Evolutionary conservation across 139 green algal species (phyloP), one percentile per base, ranked within the genome.

Genomic region (Volvox reticuliferus): DNA sequence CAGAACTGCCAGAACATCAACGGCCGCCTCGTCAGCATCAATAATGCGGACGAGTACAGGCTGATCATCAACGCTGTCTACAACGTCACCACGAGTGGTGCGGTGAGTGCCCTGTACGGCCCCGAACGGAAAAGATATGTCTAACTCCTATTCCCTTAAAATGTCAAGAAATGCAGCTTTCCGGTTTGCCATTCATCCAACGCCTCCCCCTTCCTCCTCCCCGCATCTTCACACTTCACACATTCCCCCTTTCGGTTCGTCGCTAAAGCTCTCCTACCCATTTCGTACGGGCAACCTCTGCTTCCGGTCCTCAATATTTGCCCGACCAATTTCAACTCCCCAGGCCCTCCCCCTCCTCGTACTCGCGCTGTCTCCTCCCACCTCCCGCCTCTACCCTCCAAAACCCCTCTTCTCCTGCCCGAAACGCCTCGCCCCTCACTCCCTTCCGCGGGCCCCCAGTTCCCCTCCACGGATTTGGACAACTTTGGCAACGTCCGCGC

Each of bases 11-110:
- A 93, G 69, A 92, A 94, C 2, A 94, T 96, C 2, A 71, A 97
- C 18, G 96, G 98, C 0, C 96, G 96, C 6, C 76, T 98, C 20
- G 44, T 97, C 1, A 82, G 77, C 14, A 36, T 96, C 78, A 83
- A 69, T 9, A 86, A 91, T 12, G 75, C 26, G 19, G 30, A 83
- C 0, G 76, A 88, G 32, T 63, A 90, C 36, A 80, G 80, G 32
- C 32, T 75, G 28, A 35, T 44, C 0, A 62, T 22, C 33, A 96
- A 97, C 68, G 93, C 94, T 6, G 32, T 55, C 16, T 94, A 95
- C 1, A 93, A 97, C 17, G 86, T 30, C n/a, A 87, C 61, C 18
- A 17, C 24, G 75, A 96, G 87, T 91, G 94, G 92, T 62, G 44
- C 44, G 36, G 79, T 85, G 44, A 87, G 80, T 87, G 20, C 79